These are phyloP conservation scores for Paramecium octaurelia DNA, from an alignment of 73 alveolate genomes.

Conservation along the genomic window DNA sequence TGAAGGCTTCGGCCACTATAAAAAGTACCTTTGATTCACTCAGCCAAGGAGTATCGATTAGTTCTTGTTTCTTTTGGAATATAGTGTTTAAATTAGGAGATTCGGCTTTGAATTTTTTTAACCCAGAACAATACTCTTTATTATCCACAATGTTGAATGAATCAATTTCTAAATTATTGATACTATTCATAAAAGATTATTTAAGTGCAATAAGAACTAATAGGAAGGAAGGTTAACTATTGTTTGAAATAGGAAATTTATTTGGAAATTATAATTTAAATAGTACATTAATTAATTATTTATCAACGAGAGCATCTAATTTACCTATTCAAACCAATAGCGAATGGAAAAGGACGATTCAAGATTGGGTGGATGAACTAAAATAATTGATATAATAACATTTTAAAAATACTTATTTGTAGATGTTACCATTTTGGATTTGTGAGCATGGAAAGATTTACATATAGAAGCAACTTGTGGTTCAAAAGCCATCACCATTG, in stretches of 20 bases:
- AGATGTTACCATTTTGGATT: neutral
- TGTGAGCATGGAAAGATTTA: constrained; percentile 30
- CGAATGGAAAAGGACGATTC: constrained; percentile 5
- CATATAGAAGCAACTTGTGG: neutral
- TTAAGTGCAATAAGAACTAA: neutral
- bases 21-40: neutral
- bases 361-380: constrained; percentile 25
- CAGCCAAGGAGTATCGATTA: neutral
- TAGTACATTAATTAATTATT: neutral
- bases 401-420: neutral
- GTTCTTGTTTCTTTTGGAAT: constrained; percentile 34
- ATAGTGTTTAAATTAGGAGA: constrained; percentile 35
- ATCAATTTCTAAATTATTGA: neutral
- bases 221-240: neutral
- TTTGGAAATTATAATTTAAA: constrained; percentile 18
- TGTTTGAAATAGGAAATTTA: neutral
- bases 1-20: neutral
- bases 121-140: constrained; percentile 38
- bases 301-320: neutral
- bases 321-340: neutral
- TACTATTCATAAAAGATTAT: neutral
- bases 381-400: neutral
- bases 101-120: neutral
- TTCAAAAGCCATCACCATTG: neutral
- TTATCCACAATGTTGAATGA: neutral